phyloP scores from a whole-genome alignment of 352 stramenopile genomes.

The Globisporangium radiosum region DNA sequence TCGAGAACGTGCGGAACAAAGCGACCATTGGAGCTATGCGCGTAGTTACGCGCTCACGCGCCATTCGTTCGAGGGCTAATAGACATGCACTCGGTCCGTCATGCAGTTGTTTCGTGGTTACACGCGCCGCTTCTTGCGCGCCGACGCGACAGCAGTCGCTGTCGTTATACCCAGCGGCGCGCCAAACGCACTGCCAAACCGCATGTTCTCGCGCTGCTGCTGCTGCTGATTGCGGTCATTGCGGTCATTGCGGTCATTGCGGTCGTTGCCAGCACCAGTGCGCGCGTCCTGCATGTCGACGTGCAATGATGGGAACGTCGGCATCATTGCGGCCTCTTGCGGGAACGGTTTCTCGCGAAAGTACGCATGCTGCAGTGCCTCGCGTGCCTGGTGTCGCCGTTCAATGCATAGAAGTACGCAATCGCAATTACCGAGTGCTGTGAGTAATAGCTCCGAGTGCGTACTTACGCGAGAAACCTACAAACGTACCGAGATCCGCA shows the following conservation, averaged over 20 bases:
- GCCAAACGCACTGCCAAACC: slow-evolving; percentile 12
- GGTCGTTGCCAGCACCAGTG: neutral
- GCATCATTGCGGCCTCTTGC: slow-evolving; percentile 54
- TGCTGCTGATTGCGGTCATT: neutral
- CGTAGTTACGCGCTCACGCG: too few relatives aligned
- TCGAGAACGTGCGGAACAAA: too few relatives aligned
- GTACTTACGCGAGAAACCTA: too few relatives aligned
- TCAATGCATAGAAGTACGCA: too few relatives aligned
- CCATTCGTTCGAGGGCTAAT: too few relatives aligned
- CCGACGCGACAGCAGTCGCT: neutral
- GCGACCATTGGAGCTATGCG: too few relatives aligned
- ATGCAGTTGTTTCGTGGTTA: neutral
- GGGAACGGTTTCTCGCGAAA: slow-evolving; percentile 62
- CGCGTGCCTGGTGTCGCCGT: slow-evolving; percentile 19
- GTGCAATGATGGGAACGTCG: slow-evolving; percentile 54
- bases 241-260: slow-evolving; percentile 1
- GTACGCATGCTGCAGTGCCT: slow-evolving; percentile 48
- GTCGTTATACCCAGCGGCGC: neutral
- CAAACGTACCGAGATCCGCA: slow-evolving; percentile 38
- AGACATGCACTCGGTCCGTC: too few relatives aligned
- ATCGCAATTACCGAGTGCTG: too few relatives aligned
- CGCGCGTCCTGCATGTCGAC: slow-evolving; percentile 23
- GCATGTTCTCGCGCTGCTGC: neutral
- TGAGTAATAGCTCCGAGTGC: too few relatives aligned
- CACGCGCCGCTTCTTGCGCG: slow-evolving; percentile 12